Evolutionary conservation across 495 filamentous ascomycete genomes (phyloP), one percentile per base, ranked within the genome.

Genomic region (Penicillium bovifimosum): DNA sequence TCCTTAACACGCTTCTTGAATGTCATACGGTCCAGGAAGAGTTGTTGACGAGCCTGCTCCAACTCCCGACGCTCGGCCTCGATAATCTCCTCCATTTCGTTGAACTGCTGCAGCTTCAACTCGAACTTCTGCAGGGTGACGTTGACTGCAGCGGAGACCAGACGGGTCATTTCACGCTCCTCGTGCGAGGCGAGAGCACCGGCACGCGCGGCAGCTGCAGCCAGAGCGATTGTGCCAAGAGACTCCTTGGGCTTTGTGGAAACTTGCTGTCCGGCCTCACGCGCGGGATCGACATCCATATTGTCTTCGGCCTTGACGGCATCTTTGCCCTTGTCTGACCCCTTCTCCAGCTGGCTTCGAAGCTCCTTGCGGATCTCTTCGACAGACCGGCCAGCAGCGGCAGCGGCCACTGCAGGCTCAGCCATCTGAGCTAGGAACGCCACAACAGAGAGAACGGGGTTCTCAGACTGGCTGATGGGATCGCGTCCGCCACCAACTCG

Each of bases 371-470:
- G 84, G 71, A 96, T 91, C 53, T 90, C 85, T 16, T 90, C 87
- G 6, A 92, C 86, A 27, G 86, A 89, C 47, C 85, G 86, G 52
- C 86, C 87, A 6, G 91, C 91, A 0, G 92, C 90, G 0, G 90
- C 91, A 0, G 92, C 91, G 10, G 92, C 90, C 49, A 91, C 86
- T 46, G 84, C 80, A 2, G 91, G 90, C 58, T 96, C 90, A 1
- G 88, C 86, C 53, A 96, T 86, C 54, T 86, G 83, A 38, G 90
- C 91, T 1, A 97, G 78, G 75, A 96, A 97, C 46, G 87, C 86
- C 33, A 98, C 85, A 20, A 97, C 93, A 28, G 89, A 95, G 76
- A 98, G 84, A 41, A 96, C 88, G 1, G 93, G 91, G 72, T 97
- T 98, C 63, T 98, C 95, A 2, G 84, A 81, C 60, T 92, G 86